Base-by-base conservation (phyloP, 495 filamentous ascomycete species). In the Xylaria intraflava region DNA sequence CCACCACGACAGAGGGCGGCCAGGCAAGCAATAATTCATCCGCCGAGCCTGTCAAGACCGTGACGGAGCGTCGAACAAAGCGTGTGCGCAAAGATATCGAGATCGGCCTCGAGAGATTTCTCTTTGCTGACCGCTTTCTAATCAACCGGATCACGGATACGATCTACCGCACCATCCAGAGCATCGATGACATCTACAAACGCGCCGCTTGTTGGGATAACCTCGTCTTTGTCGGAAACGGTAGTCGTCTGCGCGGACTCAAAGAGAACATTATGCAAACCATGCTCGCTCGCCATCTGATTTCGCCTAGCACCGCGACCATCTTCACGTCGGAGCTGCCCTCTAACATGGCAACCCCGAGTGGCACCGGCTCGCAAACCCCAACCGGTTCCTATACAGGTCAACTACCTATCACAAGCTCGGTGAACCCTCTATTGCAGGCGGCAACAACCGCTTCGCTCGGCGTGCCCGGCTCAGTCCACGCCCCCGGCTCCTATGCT, bases 251-350 rank as follows among this genome's bases (percentile, higher is more conserved):
- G 43, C 81, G 84, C 72, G 92, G 90, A 72, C 59, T 97, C 68
- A 92, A 87, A 61, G 90, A 95, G 47, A 86, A 93, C 45, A 78
- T 98, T 35, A 67, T 96, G 36, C 74, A 82, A 30, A 89, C 85
- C 0, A 77, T 97, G 19, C 81, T 81, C 27, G 80, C 83, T 54
- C 92, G 89, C 59, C 94, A 93, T 65, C 75, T 95, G 33, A 86
- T 97, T 52, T 92, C 90, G 4, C 93, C 93, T 0, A 91, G 87
- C 38, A 84, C 83, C 2, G 90, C 86, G 20, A 96, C 90, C 31
- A 97, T 97, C 62, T 98, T 98, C 77, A 95, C 89, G 31, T 94
- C 88, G 41, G 93, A 98, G 69, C 82, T 98, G 30, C 90, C 90
- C 17, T 93, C 88, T 0, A 89, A 90, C 68, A 79, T 95, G 64